Conservation (phyloP, 176 grass and related monocot species). For the Guadua angustifolia region DNA sequence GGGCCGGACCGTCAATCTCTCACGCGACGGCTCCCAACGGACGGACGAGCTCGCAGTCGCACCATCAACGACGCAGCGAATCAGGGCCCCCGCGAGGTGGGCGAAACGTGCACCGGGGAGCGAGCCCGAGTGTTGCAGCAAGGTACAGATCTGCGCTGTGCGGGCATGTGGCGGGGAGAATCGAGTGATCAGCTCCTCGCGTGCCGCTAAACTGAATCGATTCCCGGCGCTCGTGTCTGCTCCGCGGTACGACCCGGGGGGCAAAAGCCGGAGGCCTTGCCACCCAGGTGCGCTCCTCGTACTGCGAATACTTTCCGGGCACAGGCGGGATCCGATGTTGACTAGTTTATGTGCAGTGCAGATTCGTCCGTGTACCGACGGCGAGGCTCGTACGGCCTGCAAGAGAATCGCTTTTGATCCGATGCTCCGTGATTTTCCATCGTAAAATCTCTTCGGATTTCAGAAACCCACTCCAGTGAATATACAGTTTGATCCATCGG, state of each 20-base stretch:
- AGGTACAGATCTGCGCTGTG: conserved; percentile 8
- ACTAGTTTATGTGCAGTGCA: background rate
- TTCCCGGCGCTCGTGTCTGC: conserved; percentile 41
- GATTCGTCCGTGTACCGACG: background rate
- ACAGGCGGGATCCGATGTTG: conserved; percentile 53
- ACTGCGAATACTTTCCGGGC: background rate
- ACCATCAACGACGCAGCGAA: background rate
- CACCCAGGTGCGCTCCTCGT: background rate
- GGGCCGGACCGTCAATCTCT: background rate
- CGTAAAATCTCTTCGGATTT: background rate
- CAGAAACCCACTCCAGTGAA: too few relatives aligned
- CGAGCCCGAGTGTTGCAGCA: background rate
- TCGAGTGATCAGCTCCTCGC: conserved; percentile 29
- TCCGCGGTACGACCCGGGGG: conserved; percentile 38
- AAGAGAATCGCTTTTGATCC: background rate
- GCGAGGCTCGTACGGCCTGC: background rate
- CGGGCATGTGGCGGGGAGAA: conserved; percentile 29
- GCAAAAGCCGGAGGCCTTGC: conserved; percentile 28
- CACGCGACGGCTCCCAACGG: background rate
- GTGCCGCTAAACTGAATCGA: conserved; percentile 35
- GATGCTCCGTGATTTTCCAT: background rate
- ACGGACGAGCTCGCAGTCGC: background rate
- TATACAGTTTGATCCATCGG: background rate
- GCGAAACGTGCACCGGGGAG: background rate
- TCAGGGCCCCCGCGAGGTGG: conserved; percentile 14